Conservation (phyloP, 2,329 filamentous ascomycete species). For the Teratosphaeria nubilosa region DNA sequence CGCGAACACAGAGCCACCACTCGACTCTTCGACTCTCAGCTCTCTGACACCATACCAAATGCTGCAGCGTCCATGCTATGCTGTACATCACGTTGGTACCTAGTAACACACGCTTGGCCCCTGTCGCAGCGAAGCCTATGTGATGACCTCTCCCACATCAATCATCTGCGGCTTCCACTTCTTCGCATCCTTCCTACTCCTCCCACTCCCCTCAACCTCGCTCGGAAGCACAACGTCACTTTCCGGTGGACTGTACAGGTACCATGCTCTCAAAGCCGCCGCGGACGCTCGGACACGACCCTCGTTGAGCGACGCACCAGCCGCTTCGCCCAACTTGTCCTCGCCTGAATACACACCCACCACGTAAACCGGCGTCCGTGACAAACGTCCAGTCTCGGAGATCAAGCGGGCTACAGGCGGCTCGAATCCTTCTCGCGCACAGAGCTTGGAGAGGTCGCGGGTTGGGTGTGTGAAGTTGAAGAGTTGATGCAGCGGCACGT, state of each 20-base stretch:
- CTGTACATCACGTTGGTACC: neutral
- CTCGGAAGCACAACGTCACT: conserved; percentile 43
- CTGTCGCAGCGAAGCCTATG: conserved; percentile 10
- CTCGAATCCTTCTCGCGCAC: conserved; percentile 82
- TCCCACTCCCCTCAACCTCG: conserved; percentile 26
- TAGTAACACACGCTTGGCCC: neutral
- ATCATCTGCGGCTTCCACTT: conserved; percentile 46
- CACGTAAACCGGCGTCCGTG: conserved; percentile 79
- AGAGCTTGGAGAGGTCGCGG: conserved; percentile 72
- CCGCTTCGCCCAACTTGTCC: conserved; percentile 88
- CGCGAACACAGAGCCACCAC: neutral
- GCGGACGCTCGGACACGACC: conserved; percentile 73
- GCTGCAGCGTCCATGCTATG: neutral
- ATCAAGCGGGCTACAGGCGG: conserved; percentile 75
- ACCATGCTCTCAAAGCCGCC: conserved; percentile 85
- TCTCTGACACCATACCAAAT: neutral
- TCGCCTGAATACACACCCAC: conserved; percentile 87
- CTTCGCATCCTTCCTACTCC: conserved; percentile 24
- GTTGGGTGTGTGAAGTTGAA: conserved; percentile 81
- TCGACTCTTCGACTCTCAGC: neutral
- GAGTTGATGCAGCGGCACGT: conserved; percentile 49
- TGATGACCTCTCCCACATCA: conserved; percentile 48
- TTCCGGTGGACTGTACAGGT: conserved; percentile 72
- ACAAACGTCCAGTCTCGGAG: conserved; percentile 79
- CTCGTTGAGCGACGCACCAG: conserved; percentile 65